Evolutionary conservation across 768 basidiomycete species (phyloP), one percentile per base, ranked within the genome.

Genomic region (Mycena venus): DNA sequence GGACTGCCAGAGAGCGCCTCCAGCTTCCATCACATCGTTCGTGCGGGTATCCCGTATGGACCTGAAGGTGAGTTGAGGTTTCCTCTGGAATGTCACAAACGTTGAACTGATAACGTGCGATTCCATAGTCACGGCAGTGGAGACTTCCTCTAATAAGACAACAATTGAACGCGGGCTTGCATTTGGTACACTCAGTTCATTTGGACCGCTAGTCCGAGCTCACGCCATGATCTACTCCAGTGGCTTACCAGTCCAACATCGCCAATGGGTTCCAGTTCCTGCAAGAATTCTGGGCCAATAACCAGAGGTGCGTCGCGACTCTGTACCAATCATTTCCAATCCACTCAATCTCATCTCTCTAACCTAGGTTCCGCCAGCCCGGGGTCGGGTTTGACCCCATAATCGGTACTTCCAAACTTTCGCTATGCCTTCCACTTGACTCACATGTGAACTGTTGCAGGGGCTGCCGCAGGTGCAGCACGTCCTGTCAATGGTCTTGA

Each of bases 11-110:
- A 78, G 78, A 42, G 44, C 47, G 8, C 68, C 36, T 31, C 59
- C 2, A 74, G 62, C 61, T 36, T 14, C 19, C 77, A 76, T 49
- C 76, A 78, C 61, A 80, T 85, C 47, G 77, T 84, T 14, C 82
- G 83, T 19, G 73, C 78, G 19, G 81, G 83, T 29, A 83, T 83
- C 71, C 84, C 84, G 10, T 85, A 84, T 60, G 85, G 85, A 6
- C 70, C 70, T 3, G 74, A 75, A 70, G 76, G 76, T 75, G 36
- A 21, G 42, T 63, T 56, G 29, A 15, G 36, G 51, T 51, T 21
- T 44, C 36, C 36, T 38, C 36, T 38, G 36, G 7, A 38, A 38
- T 38, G 7, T 42, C 42, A 51, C 2, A 51, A 44, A 44, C 6
- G 10, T 60, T 21, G 34, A n/a, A 25, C 25, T 23, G 21, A 40